These are phyloP conservation scores for Leccinum subtestaceum DNA, from an alignment of 768 basidiomycete genomes.

Conservation along the genomic window DNA sequence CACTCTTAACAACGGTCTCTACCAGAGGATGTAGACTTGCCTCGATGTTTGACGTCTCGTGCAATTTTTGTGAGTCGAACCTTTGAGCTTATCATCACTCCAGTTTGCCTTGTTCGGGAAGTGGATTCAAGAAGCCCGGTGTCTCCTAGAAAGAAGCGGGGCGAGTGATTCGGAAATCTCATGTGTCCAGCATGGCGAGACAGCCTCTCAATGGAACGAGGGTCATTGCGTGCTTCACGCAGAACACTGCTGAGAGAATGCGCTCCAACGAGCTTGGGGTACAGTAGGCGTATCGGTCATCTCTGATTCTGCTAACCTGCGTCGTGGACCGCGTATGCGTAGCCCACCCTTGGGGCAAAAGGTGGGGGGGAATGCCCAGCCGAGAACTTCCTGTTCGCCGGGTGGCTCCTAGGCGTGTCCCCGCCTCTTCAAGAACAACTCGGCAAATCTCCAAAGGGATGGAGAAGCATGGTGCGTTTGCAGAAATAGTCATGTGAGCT, in stretches of 20 bases:
- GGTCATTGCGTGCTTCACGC: no score
- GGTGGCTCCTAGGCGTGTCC: neutral
- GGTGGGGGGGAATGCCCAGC: neutral
- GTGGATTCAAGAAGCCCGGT: neutral
- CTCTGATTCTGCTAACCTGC: no score
- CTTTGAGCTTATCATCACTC: neutral
- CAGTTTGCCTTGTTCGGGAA: neutral
- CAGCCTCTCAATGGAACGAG: neutral
- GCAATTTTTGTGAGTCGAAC: neutral
- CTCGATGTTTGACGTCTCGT: conserved; percentile 23
- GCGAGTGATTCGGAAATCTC: neutral
- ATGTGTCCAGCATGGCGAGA: neutral
- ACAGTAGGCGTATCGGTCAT: no score
- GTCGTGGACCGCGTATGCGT: no score
- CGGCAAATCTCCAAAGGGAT: neutral
- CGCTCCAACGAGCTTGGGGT: no score
- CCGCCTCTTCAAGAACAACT: neutral
- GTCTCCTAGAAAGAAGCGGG: neutral
- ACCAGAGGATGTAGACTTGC: conserved; percentile 19
- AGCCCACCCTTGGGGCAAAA: no score
- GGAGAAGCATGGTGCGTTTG: neutral
- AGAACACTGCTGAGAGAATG: no score
- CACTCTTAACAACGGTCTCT: conserved; percentile 21
- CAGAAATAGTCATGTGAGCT: neutral
- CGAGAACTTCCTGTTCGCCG: neutral